phyloP scores from a whole-genome alignment of 2,329 filamentous ascomycete genomes.

The Meredithiella fracta region DNA sequence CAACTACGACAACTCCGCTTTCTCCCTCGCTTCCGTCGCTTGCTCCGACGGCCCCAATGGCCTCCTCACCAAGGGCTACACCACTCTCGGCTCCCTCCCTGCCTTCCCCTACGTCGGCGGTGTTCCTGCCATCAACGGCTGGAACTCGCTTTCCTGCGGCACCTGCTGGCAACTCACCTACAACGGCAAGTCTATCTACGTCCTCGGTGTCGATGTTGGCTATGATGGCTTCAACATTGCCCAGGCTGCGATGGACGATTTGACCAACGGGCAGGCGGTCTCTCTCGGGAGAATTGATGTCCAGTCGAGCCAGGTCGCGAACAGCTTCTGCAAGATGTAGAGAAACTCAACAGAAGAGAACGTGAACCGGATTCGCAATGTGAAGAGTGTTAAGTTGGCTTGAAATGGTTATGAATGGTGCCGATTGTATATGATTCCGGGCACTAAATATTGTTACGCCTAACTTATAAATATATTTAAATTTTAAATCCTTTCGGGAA shows the following conservation, averaged over 20 bases:
- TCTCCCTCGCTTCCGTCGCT: constrained; percentile 39
- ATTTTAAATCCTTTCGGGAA: background rate
- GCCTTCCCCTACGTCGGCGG: constrained; percentile 41
- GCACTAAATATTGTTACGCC: background rate
- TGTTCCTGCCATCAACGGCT: constrained; percentile 32
- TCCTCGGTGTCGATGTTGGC: constrained; percentile 40
- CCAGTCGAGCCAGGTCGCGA: constrained; percentile 26
- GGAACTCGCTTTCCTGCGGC: constrained; percentile 42
- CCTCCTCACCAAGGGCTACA: constrained; percentile 44
- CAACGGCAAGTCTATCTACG: constrained; percentile 33
- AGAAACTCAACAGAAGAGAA: background rate
- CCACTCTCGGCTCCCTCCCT: constrained; percentile 34
- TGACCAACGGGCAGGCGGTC: constrained; percentile 35
- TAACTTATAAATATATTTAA: background rate
- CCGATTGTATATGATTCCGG: background rate
- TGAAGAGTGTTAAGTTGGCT: background rate
- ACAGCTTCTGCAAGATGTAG: constrained; percentile 29
- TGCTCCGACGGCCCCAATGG: constrained; percentile 56
- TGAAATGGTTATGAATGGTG: background rate
- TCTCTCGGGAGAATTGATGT: constrained; percentile 37
- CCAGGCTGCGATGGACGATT: constrained; percentile 36
- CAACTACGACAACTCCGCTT: constrained; percentile 46
- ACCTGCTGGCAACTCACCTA: constrained; percentile 41
- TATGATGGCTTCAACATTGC: constrained; percentile 38
- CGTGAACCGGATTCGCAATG: background rate